Evolutionary conservation across 2,329 filamentous ascomycete genomes (phyloP), one percentile per base, ranked within the genome.

Genomic region (Exophiala dermatitidis): DNA sequence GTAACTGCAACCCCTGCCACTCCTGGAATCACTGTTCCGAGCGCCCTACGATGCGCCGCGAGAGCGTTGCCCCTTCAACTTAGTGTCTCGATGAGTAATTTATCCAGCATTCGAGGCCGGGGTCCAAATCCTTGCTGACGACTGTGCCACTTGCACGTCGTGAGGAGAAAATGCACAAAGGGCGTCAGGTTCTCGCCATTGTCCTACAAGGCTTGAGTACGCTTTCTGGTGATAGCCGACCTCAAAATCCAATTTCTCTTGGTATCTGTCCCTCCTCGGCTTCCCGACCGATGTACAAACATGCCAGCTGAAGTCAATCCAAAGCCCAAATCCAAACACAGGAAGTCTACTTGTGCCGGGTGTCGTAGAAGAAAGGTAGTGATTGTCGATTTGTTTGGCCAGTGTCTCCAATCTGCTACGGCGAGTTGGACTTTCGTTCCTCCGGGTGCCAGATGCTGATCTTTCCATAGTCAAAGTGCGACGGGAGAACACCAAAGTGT

Each of bases 351-450:
- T 19, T 62, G 60, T 46, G 60, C 59, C 32, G 60, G 59, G 4
- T 62, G 60, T 50, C 58, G 60, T n/a, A 49, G 60, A 45, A 50
- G 60, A 51, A 62, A 62, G 59, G 59, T 62, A 56, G 45, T 37
- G 19, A 30, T 38, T 50, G 29, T 12, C 46, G 43, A 37, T 29
- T 47, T 37, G 19, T 19, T 38, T 50, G 29, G 30, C 46, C 46
- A 37, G 31, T 50, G 12, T 32, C 41, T 8, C 10, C 5, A 29
- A 10, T 46, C 19, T 5, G 34, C 42, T 29, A 3, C 5, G 3
- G 8, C 4, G 5, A 4, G 29, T 47, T 37, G 33, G 12, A 28
- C 31, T 3, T 34, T n/a, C 29, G 4, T 10, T 42, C 31, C n/a
- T 31, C 4, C 8, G 42, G 4, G 31, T n/a, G 37, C 30, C 5